Base-by-base conservation (phyloP, 352 stramenopile species). In the Phytophthora palmivora region DNA sequence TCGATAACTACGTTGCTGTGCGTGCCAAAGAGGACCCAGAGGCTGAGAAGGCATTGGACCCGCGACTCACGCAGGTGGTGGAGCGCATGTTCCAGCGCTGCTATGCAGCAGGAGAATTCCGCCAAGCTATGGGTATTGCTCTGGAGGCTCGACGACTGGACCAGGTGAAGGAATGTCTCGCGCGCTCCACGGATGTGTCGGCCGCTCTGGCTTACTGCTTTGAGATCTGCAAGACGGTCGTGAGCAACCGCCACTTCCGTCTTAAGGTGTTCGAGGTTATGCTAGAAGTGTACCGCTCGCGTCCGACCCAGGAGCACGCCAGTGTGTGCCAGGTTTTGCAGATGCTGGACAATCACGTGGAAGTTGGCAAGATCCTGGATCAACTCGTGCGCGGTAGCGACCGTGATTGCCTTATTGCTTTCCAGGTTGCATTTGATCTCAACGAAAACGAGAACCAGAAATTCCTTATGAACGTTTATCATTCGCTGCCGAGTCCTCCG, bases 351-450 rank as follows among this genome's bases (percentile, higher is more conserved):
- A 88, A 95, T 47, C 72, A 92, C 55, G 49, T 73, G 16, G 86
- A 96, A 63, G 89, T 95, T 19, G 88, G 88, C 39, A 84, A 92
- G 63, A 95, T 98, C 34, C 70, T 98, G 16, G 81, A 92, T 32
- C 59, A 89, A 16, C 83, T 99, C 19, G 58, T 98, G 24, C 82
- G 87, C 28, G 76, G 74, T 24, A 82, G 48, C 22, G 81, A 89
- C 21, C 70, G 92, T 44, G 74, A 93, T 58, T 82, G 70, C 30
- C 83, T 99, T 30, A 63, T 99, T 28, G 97, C 96, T 21, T 99
- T 98, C 71, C 98, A 99, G 69, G 87, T 99, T 12, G 98, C 94
- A 18, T 99, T 99, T 68, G 96, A 99, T 78, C 62, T 99, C 7
- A 89, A 97, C 12, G 97, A 99, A 74, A 98, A 96, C 51, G 97